Evolutionary conservation across 2,329 filamentous ascomycete genomes (phyloP), one percentile per base, ranked within the genome.

Genomic region (Hypoxylon sp.): DNA sequence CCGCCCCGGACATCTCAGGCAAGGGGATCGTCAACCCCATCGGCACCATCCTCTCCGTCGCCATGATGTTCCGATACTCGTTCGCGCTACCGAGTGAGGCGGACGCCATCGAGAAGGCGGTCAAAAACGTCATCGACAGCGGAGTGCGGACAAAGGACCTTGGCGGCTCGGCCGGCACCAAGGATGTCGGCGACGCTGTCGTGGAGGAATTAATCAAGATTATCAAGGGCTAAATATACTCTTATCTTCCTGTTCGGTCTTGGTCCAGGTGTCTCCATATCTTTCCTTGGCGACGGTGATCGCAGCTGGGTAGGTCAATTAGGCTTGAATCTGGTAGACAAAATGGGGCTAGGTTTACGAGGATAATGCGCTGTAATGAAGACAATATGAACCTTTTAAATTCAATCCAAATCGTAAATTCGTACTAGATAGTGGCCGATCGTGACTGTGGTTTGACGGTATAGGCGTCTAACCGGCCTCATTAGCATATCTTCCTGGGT

Each of bases 31-130:
- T 97, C 74, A 97, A 96, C 84, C 95, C 95, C 32, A 85, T 98
- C 65, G 95, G 94, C 52, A 94, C 93, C 57, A 93, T 98, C 69
- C 87, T 98, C 44, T 97, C 93, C 11, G 86, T 97, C 12, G 93
- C 93, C 74, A 97, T 98, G 93, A 92, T 99, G 90, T 86, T 97
- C 75, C 91, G 93, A 76, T 98, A 97, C 84, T 97, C 93, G 12
- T 87, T 98, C 63, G 88, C 89, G 74, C 87, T 94, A 70, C 89
- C 91, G 28, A 84, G 88, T 52, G 90, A 97, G 79, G 91, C 94
- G 32, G 85, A 87, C 65, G 88, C 89, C 51, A 88, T 97, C 68
- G 93, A 97, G 81, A 85, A 89, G 64, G 93, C 94, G 2, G 93
- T 97, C 52, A 87, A 87, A 76, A 87, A 85, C 58, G 91, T 92